Percentiles rank a stretch among this genome's conserved stretches.
phyloP scores from a whole-genome alignment of 495 filamentous ascomycete species.

The Hypoxylon fuscum region DNA sequence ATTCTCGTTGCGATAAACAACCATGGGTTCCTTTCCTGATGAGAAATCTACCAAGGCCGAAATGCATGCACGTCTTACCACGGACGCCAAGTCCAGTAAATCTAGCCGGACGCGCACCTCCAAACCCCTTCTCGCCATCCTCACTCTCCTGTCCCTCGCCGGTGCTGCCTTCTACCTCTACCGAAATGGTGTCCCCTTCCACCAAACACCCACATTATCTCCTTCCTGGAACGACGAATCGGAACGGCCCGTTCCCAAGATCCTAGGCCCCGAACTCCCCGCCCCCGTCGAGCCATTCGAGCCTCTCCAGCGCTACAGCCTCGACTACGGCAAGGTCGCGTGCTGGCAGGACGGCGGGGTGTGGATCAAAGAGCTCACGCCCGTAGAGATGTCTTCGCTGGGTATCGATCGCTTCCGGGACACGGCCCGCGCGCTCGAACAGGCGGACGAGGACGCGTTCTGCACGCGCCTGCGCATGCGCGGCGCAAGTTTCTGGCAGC shows the following conservation, averaged over 20 bases:
- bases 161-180: constrained; percentile 14
- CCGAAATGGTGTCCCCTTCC: constrained; percentile 11
- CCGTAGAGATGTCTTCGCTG: constrained; percentile 26
- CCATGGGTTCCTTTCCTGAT: constrained; percentile 22
- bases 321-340: constrained; percentile 28
- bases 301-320: constrained; percentile 29
- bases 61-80: constrained; percentile 20
- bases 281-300: constrained; percentile 18
- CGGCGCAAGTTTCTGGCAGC: constrained; percentile 29
- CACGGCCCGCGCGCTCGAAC: constrained; percentile 24
- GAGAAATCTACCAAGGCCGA: constrained; percentile 22
- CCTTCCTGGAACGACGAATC: constrained; percentile 16
- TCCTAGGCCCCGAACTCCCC: constrained; percentile 12
- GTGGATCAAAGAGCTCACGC: constrained; percentile 28
- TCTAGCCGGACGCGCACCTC: constrained; percentile 21
- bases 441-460: constrained; percentile 29
- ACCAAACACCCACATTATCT: constrained; percentile 12
- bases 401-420: constrained; percentile 29
- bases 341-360: constrained; percentile 32
- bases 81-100: constrained; percentile 17
- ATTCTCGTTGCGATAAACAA: constrained; percentile 20
- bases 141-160: constrained; percentile 20
- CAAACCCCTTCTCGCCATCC: constrained; percentile 20
- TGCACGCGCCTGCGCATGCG: constrained; percentile 30
- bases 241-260: constrained; percentile 12